Evolutionary conservation across 75 land plant species (phyloP), one percentile per base, ranked within the genome.

Genomic region (Ceratopteris richardii): DNA sequence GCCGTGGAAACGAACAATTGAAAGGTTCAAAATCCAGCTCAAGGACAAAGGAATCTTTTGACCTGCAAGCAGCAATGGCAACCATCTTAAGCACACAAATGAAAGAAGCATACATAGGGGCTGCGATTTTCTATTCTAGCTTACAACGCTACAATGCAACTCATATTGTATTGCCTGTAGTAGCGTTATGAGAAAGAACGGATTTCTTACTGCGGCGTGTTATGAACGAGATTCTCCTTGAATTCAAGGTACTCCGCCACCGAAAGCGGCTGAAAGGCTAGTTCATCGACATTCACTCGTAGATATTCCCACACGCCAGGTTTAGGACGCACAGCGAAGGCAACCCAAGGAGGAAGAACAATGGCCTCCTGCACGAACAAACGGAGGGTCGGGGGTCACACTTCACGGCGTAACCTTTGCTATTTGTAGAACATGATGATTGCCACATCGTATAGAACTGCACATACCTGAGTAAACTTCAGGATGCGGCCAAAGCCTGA

Each of bases 21-120:
- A 84, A 84, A 4, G 87, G 87, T 44, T 71, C 85, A 36, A 84
- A 62, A 46, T 84, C 87, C 56, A 84, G 63, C 69, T 84, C 87
- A 17, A 84, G 69, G 10, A 71, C 81, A 56, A 59, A 84, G 10
- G 51, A 33, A 58, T 81, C 77, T 30, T 58, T 61, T 29, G n/a
- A 57, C 9, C 79, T 76, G 50, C 39, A 33, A 20, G 44, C n/a
- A n/a, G n/a, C n/a, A n/a, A n/a, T n/a, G n/a, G n/a, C 42, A 14
- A 40, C 42, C 9, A 40, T 40, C 42, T 14, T 40, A 40, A n/a
- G n/a, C n/a, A n/a, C n/a, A n/a, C n/a, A n/a, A n/a, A n/a, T n/a
- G n/a, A n/a, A n/a, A n/a, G n/a, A n/a, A n/a, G 54, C 18, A 52
- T 22, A 24, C 17, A 46, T 14, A 46, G 18, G 50, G 22, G 18